Evolutionary conservation across 768 basidiomycete species (phyloP).

Genomic region (Suillus americanus): DNA sequence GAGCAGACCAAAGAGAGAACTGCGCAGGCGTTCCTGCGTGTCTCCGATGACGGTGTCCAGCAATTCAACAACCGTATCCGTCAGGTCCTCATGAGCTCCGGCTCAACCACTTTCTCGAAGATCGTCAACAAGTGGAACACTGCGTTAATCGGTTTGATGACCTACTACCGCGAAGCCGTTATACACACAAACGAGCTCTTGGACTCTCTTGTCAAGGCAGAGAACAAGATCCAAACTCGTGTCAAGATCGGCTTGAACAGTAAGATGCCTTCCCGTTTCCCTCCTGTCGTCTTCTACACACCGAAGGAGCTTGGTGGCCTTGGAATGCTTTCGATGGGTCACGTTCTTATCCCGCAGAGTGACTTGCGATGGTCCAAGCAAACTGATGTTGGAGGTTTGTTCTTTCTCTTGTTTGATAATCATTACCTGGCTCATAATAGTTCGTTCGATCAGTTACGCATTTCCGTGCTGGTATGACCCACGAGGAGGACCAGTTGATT

Average conservation of each 20-base stretch:
- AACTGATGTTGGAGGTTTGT: slow-evolving; percentile 85
- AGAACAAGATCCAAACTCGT: slow-evolving; percentile 99
- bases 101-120: slow-evolving; percentile 98
- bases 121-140: slow-evolving; percentile 99
- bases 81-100: slow-evolving; percentile 97
- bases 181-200: slow-evolving; percentile 96
- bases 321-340: slow-evolving; percentile 99
- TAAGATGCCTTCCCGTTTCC: slow-evolving; percentile 99
- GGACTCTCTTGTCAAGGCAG: slow-evolving; percentile 95
- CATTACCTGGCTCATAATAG: background rate
- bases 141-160: slow-evolving; percentile 93
- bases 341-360: slow-evolving; percentile 96
- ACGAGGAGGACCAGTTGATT: slow-evolving; percentile 92
- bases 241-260: slow-evolving; percentile 99
- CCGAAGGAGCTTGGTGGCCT: slow-evolving; percentile 98
- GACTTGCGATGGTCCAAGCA: slow-evolving; percentile 98
- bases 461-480: slow-evolving; percentile 99
- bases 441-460: slow-evolving; percentile 67
- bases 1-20: slow-evolving; percentile 98
- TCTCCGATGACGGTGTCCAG: slow-evolving; percentile 95
- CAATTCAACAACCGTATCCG: slow-evolving; percentile 98
- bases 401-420: background rate
- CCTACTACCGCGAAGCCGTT: slow-evolving; percentile 96
- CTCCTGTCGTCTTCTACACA: slow-evolving; percentile 93
- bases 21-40: slow-evolving; percentile 95